Conservation (phyloP, 2,329 filamentous ascomycete genomes). For the Diaporthe citrichinensis region DNA sequence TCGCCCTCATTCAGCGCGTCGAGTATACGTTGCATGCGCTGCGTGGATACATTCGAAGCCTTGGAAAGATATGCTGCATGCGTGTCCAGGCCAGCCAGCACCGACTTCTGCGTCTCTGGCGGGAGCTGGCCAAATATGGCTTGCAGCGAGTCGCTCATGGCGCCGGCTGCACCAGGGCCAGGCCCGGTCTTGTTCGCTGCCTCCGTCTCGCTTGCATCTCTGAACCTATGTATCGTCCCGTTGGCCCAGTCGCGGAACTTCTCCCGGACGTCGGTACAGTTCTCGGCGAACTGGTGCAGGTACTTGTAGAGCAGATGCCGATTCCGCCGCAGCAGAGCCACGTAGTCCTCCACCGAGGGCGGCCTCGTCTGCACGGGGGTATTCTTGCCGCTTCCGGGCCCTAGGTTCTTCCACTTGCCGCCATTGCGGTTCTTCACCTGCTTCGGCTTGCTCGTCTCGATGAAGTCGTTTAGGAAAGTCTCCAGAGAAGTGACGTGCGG, state of each 20-base stretch:
- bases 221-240: slow-evolving; percentile 70
- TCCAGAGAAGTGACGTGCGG: slow-evolving; percentile 78
- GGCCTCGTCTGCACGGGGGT: slow-evolving; percentile 53
- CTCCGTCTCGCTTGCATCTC: slow-evolving; percentile 44
- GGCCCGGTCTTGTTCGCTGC: not conserved
- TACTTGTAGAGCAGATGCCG: slow-evolving; percentile 76
- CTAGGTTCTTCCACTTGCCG: slow-evolving; percentile 60
- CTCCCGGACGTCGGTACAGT: slow-evolving; percentile 75
- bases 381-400: slow-evolving; percentile 48
- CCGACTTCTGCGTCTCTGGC: slow-evolving; percentile 56
- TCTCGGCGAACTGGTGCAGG: slow-evolving; percentile 77
- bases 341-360: slow-evolving; percentile 80
- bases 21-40: slow-evolving; percentile 51
- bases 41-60: slow-evolving; percentile 67
- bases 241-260: slow-evolving; percentile 75
- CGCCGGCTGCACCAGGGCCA: slow-evolving; percentile 40
- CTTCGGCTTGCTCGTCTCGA: slow-evolving; percentile 69
- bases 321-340: slow-evolving; percentile 75
- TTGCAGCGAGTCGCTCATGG: slow-evolving; percentile 57
- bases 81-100: slow-evolving; percentile 69
- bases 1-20: slow-evolving; percentile 20
- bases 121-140: slow-evolving; percentile 63
- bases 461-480: slow-evolving; percentile 78
- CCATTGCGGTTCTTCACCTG: slow-evolving; percentile 69
- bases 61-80: slow-evolving; percentile 72